Evolutionary conservation across 2,329 filamentous ascomycete species (phyloP).

Genomic region (Fusarium pseudograminearum): DNA sequence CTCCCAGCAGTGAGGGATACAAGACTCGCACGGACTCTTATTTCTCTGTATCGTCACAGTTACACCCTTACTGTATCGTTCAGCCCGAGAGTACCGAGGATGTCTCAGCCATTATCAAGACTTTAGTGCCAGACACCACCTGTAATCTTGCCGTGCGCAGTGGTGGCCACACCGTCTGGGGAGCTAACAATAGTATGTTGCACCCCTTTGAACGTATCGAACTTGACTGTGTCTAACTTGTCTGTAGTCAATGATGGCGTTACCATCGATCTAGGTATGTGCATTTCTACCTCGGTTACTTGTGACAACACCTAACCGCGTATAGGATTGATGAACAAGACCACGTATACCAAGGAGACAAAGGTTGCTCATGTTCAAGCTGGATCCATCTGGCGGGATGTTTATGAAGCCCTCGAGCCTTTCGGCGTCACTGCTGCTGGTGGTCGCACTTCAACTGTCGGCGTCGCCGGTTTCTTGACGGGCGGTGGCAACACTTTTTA

Average conservation of each 20-base stretch:
- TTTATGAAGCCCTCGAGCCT: slow-evolving; percentile 9
- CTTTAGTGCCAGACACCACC: background rate
- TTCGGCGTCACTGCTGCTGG: slow-evolving; percentile 21
- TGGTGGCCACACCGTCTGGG: slow-evolving; percentile 23
- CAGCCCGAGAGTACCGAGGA: slow-evolving; percentile 39
- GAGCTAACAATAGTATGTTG: slow-evolving; percentile 17
- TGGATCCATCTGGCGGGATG: slow-evolving; percentile 16
- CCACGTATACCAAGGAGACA: slow-evolving; percentile 12
- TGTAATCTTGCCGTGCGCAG: slow-evolving; percentile 23
- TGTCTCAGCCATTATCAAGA: slow-evolving; percentile 37
- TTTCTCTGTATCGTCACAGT: slow-evolving; percentile 41
- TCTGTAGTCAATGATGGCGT: slow-evolving; percentile 17
- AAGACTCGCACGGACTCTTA: slow-evolving; percentile 38
- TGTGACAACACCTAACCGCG: background rate
- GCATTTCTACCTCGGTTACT: background rate
- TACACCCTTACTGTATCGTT: slow-evolving; percentile 46
- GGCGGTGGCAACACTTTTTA: slow-evolving; percentile 44
- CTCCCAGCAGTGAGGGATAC: slow-evolving; percentile 25
- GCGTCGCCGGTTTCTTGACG: slow-evolving; percentile 48
- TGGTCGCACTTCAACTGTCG: slow-evolving; percentile 23
- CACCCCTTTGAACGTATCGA: background rate
- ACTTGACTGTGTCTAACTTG: slow-evolving; percentile 3
- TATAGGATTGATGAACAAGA: slow-evolving; percentile 23
- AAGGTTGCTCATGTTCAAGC: slow-evolving; percentile 22
- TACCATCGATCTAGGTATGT: slow-evolving; percentile 20